Base-by-base conservation (phyloP, 2,329 filamentous ascomycete genomes). In the Nectriaceae sp. region DNA sequence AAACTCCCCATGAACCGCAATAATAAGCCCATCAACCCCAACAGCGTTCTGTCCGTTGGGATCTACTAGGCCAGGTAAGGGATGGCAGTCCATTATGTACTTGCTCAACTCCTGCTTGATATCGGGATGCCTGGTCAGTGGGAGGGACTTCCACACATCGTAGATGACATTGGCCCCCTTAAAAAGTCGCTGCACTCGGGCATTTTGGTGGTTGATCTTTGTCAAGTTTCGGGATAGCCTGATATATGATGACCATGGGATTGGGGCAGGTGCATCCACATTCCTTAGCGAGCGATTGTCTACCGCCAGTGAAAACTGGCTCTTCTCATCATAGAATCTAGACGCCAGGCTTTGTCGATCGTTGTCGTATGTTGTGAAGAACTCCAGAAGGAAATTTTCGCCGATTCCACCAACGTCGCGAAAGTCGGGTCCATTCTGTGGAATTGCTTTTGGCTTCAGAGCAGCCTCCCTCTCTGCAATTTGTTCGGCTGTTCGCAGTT, bases 1-100 rank as follows among this genome's bases (percentile, higher is more conserved):
- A 51, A 90, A 95, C 61, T 93, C 88, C 53, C 90, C 89, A 60
- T 94, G 88, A n/a, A 93, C 78, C 6, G 81, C 86, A 56, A 95
- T 81, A 42, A 89, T 79, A 55, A 95, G 80, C 6, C 90, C 90
- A 54, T 89, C 88, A 18, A 93, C 89, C 4, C 89, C 89, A 18
- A 74, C 72, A 1, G 72, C 65, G 52, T 77, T 85, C 54, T 85
- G 77, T 2, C 84, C 83, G 11, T 78, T 79, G 3, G 84, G 85
- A 59, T 95, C 90, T 3, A 80, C 79, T 20, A 95, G 77, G 26
- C 86, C 84, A 2, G 85, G 81, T 26, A 92, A 75, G 15, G 87
- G 80, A 60, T 90, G 86, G 57, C 89, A 92, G 69, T 96, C 90
- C 64, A 96, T 84, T 44, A 90, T 82, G 77, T 90, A 96, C 60